A percentile compares a stretch with the other conserved stretches of the same genome.
Conservation (phyloP, 192 early-diverging fungal species). For the Haplosporangium gracile region DNA sequence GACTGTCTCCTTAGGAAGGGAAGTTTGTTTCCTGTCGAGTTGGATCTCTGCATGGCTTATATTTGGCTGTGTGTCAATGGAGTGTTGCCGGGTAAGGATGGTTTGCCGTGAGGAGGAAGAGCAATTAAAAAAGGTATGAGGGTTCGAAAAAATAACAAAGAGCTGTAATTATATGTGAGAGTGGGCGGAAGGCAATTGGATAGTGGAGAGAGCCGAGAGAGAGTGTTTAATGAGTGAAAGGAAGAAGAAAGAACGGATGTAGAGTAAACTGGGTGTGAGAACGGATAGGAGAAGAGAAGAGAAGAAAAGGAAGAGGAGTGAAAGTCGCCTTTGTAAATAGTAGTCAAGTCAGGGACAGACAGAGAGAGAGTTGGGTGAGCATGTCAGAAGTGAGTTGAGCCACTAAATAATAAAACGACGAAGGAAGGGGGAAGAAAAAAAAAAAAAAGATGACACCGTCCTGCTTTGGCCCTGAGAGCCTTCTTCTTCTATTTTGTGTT, state of each 20-base stretch:
- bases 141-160: too few relatives aligned
- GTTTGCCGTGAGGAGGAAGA: background rate
- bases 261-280: too few relatives aligned
- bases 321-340: background rate
- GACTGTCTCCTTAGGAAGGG: constrained; percentile 27
- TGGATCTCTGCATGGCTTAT: constrained; percentile 12
- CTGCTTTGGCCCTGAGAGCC: background rate
- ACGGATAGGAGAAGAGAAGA: background rate
- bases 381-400: background rate
- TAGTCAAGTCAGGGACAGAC: background rate
- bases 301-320: background rate
- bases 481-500: background rate
- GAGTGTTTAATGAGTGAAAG: background rate
- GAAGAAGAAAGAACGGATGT: background rate
- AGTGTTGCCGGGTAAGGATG: background rate
- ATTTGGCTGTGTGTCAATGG: background rate
- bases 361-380: background rate
- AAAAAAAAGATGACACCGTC: background rate
- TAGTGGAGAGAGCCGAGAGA: too few relatives aligned
- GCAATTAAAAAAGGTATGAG: too few relatives aligned
- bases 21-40: constrained; percentile 21
- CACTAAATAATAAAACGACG: background rate
- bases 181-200: too few relatives aligned
- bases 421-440: background rate
- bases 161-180: too few relatives aligned